Evolutionary conservation across 108 stramenopile genomes (phyloP).

Genomic region (Fragilariopsis cylindrus): DNA sequence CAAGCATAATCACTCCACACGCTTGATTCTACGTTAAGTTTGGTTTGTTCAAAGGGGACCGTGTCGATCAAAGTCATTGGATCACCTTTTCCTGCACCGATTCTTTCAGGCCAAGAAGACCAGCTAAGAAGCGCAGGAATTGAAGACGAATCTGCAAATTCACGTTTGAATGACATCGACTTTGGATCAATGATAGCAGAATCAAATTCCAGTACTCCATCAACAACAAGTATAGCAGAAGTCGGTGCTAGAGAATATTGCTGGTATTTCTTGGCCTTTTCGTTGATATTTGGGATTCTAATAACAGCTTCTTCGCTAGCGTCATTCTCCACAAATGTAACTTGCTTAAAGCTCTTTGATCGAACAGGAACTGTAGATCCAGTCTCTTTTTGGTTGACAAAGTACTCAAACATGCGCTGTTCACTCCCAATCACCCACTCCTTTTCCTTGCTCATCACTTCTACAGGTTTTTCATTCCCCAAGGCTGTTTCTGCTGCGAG

Average conservation of each 20-base stretch:
- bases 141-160: constrained; percentile 3
- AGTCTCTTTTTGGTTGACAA: background rate
- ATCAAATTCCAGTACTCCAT: constrained; percentile 46
- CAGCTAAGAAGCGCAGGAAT: constrained; percentile 30
- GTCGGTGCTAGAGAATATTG: constrained; percentile 22
- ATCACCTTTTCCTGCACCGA: constrained; percentile 20
- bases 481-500: constrained; percentile 34
- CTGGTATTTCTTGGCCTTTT: background rate
- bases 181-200: constrained; percentile 29
- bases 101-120: constrained; percentile 37
- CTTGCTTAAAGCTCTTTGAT: constrained; percentile 1
- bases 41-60: constrained; percentile 47
- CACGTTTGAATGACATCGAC: constrained; percentile 26
- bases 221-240: constrained; percentile 35
- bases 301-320: constrained; percentile 22
- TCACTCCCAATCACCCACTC: constrained; percentile 33
- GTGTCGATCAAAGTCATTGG: constrained; percentile 11
- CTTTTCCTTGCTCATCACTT: constrained; percentile 19
- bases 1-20: constrained; percentile 59
- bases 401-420: constrained; percentile 40
- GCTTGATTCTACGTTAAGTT: constrained; percentile 31
- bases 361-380: background rate
- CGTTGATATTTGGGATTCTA: background rate
- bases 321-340: constrained; percentile 49
- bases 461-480: constrained; percentile 14